Evolutionary conservation across 768 basidiomycete genomes (phyloP).

Genomic region (Termitomyces sp.): DNA sequence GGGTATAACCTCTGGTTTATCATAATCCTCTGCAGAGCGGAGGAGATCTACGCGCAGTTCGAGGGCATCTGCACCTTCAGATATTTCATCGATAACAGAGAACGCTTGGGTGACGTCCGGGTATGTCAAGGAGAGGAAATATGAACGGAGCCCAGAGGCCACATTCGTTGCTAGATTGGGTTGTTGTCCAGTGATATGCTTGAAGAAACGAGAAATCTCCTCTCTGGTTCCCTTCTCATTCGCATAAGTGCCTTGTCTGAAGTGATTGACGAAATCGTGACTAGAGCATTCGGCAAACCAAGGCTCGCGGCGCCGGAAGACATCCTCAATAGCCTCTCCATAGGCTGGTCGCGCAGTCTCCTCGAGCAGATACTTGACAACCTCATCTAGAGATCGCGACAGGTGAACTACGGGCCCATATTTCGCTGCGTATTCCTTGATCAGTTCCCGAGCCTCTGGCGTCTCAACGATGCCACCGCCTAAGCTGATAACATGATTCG

Average conservation of each 20-base stretch:
- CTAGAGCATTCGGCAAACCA: constrained; percentile 85
- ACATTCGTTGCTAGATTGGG: constrained; percentile 65
- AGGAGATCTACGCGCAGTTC: constrained; percentile 95
- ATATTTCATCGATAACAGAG: constrained; percentile 66
- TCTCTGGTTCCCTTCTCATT: constrained; percentile 39
- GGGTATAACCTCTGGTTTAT: constrained; percentile 57
- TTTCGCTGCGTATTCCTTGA: constrained; percentile 60
- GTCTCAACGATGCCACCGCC: constrained; percentile 96
- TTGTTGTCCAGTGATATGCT: constrained; percentile 72
- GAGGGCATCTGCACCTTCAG: constrained; percentile 84
- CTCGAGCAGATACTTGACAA: constrained; percentile 74
- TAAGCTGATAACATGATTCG: constrained; percentile 77
- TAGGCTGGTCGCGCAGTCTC: constrained; percentile 86
- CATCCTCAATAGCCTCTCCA: constrained; percentile 81
- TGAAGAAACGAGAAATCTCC: constrained; percentile 85
- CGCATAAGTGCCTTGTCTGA: constrained; percentile 29
- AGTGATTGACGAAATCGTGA: constrained; percentile 82
- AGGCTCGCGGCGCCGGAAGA: constrained; percentile 78
- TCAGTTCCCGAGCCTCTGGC: constrained; percentile 64
- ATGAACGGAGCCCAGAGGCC: constrained; percentile 60
- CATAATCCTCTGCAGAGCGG: constrained; percentile 45
- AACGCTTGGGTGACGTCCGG: constrained; percentile 80
- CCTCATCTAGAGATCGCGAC: constrained; percentile 74
- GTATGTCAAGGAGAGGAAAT: constrained; percentile 92
- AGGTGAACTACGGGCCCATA: constrained; percentile 83